Evolutionary conservation across 306 rosid species (phyloP), one percentile per base, ranked within the genome.

Genomic region (apple (Malus domestica)): DNA sequence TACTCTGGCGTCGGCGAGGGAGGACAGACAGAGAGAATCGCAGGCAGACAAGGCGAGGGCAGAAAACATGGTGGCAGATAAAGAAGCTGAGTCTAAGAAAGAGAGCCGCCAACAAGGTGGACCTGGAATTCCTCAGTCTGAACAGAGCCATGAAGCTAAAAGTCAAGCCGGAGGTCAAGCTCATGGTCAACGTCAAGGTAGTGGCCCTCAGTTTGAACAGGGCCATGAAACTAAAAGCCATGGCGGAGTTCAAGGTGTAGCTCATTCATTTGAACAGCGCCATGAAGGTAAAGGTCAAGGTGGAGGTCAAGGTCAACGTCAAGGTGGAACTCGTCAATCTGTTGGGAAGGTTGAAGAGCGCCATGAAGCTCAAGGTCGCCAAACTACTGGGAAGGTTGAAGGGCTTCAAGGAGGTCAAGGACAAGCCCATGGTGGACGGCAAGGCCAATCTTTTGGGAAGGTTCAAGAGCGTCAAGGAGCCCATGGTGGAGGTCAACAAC

Each of bases 1-100:
- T 20, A 78, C 80, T 83, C 49, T 70, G 3, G 15, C 65, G 59
- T 20, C 23, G 11, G 15, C 7, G 30, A 72, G 59, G 65, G 69
- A 33, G 15, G 77, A 81, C 14, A 76, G 67, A 57, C 35, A 74
- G 71, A 81, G 67, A 51, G 79, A 75, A 15, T 14, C 68, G 8
- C 6, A 29, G 29, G 79, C 76, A n/a, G 88, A 78, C 30, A 74
- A 63, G 63, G 76, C 76, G 4, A 76, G 80, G 71, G 20, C 44
- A 19, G 73, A 54, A 1, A 78, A 85, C 23, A 23, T 59, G 33
- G 80, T 16, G 44, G 73, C 70, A 6, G 79, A 62, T 3, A 77
- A 61, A 69, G 87, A 81, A 13, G 80, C 16, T 4, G 71, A 78
- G 74, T 81, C 33, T 18, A 35, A 29, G 4, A 40, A 52, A 70